These are phyloP conservation scores for Paxillus involutus DNA, from an alignment of 768 basidiomycete genomes.

Conservation along the genomic window DNA sequence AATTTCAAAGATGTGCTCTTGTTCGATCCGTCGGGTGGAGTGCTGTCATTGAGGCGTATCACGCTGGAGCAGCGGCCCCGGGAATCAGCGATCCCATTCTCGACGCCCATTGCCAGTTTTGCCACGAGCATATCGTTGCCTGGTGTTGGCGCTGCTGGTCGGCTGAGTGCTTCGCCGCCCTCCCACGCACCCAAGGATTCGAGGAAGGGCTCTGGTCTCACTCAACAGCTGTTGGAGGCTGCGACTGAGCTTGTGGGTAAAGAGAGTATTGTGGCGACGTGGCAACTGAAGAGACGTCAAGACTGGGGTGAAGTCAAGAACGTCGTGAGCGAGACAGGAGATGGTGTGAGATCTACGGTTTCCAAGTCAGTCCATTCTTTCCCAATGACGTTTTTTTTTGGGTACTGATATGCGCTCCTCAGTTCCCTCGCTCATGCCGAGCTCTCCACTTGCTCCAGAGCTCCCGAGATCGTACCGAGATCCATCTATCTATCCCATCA, in stretches of 20 bases:
- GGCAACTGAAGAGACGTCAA: slow-evolving; percentile 54
- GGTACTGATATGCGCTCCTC: neutral
- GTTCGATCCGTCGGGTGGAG: slow-evolving; percentile 60
- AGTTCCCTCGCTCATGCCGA: slow-evolving; percentile 82
- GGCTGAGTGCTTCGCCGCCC: slow-evolving; percentile 30
- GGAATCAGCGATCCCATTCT: slow-evolving; percentile 24
- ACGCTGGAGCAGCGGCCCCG: slow-evolving; percentile 39
- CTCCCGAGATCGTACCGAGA: slow-evolving; percentile 60
- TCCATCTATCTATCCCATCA: slow-evolving; percentile 85
- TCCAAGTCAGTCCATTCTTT: slow-evolving; percentile 14
- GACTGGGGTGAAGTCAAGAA: slow-evolving; percentile 56
- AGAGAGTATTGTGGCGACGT: slow-evolving; percentile 56
- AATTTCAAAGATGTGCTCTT: slow-evolving; percentile 68
- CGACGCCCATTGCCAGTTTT: slow-evolving; percentile 30
- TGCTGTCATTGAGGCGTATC: slow-evolving; percentile 56
- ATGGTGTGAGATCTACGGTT: slow-evolving; percentile 1
- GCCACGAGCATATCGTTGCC: slow-evolving; percentile 65
- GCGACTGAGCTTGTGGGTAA: slow-evolving; percentile 35
- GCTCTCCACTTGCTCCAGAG: slow-evolving; percentile 68
- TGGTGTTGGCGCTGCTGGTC: slow-evolving; percentile 44
- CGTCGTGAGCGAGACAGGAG: slow-evolving; percentile 6
- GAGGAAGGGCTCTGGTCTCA: slow-evolving; percentile 32
- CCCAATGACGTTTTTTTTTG: neutral
- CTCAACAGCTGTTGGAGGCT: slow-evolving; percentile 35
- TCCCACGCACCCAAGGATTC: slow-evolving; percentile 29